Conservation (phyloP, 345 rosid species). For the Salix dunnii region DNA sequence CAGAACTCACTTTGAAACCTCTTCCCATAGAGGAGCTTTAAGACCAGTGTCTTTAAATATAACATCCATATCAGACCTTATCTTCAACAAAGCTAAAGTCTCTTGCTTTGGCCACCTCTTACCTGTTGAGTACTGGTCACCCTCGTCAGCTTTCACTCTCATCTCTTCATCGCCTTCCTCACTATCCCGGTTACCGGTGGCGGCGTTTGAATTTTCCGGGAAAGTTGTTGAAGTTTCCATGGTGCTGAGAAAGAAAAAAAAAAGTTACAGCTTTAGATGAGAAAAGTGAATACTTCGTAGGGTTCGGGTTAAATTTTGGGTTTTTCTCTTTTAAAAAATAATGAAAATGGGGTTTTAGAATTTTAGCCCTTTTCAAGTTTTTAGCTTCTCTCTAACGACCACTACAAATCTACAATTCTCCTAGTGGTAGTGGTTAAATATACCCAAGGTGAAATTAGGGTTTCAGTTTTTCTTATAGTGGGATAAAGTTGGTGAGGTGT, state of each 20-base stretch:
- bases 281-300: slow-evolving; percentile 17
- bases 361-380: neutral
- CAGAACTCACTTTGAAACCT: slow-evolving; percentile 26
- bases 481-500: slow-evolving; percentile 14
- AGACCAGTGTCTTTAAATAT: slow-evolving; percentile 20
- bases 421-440: slow-evolving; percentile 19
- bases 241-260: neutral
- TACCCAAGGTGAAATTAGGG: slow-evolving; percentile 27
- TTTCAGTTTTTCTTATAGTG: neutral
- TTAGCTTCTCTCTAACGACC: neutral
- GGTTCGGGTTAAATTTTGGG: slow-evolving; percentile 14
- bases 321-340: neutral
- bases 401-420: neutral
- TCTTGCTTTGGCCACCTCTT: slow-evolving; percentile 32
- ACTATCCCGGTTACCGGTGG: slow-evolving; percentile 13
- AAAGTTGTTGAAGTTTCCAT: slow-evolving; percentile 40
- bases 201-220: slow-evolving; percentile 27
- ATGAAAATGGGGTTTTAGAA: neutral
- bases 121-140: slow-evolving; percentile 31
- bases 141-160: slow-evolving; percentile 31
- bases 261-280: slow-evolving; percentile 27
- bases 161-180: slow-evolving; percentile 25
- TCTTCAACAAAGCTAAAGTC: slow-evolving; percentile 25
- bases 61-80: slow-evolving; percentile 29
- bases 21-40: slow-evolving; percentile 33